phyloP scores from a whole-genome alignment of 2,329 filamentous ascomycete species.

The Cladosporium sp. region DNA sequence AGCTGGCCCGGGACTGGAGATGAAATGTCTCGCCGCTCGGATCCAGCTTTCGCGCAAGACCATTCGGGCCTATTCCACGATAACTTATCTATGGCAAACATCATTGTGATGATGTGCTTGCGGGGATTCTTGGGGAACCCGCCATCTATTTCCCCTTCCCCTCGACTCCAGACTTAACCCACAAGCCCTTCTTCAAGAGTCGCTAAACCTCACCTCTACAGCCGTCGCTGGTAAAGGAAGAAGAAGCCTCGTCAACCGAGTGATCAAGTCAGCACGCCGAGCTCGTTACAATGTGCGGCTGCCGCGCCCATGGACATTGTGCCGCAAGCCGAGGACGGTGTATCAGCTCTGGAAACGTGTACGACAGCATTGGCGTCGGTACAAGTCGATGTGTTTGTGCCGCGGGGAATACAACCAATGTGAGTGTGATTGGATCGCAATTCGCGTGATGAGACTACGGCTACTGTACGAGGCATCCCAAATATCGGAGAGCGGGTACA shows the following conservation, averaged over 20 bases:
- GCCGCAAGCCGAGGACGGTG: neutral
- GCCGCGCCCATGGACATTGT: neutral
- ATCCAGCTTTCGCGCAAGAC: neutral
- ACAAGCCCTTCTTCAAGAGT: neutral
- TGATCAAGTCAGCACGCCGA: neutral
- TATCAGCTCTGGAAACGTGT: neutral
- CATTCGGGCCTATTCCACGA: constrained; percentile 15
- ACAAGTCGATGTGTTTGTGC: neutral
- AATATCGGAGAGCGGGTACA: neutral
- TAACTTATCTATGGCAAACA: neutral
- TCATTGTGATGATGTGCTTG: constrained; percentile 16
- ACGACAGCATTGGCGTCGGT: neutral
- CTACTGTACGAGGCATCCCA: neutral
- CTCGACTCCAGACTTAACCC: constrained; percentile 12
- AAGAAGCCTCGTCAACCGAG: neutral
- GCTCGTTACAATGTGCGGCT: neutral
- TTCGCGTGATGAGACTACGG: neutral
- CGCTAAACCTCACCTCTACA: neutral
- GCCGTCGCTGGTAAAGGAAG: neutral
- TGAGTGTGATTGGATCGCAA: constrained; percentile 1
- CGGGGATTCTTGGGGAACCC: constrained; percentile 10
- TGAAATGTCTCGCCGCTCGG: neutral
- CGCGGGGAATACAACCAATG: neutral
- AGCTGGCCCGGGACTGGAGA: no score
- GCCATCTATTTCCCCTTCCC: constrained; percentile 1